Evolutionary conservation across 495 filamentous ascomycete genomes (phyloP).

Genomic region (Corynascus novoguineensis): DNA sequence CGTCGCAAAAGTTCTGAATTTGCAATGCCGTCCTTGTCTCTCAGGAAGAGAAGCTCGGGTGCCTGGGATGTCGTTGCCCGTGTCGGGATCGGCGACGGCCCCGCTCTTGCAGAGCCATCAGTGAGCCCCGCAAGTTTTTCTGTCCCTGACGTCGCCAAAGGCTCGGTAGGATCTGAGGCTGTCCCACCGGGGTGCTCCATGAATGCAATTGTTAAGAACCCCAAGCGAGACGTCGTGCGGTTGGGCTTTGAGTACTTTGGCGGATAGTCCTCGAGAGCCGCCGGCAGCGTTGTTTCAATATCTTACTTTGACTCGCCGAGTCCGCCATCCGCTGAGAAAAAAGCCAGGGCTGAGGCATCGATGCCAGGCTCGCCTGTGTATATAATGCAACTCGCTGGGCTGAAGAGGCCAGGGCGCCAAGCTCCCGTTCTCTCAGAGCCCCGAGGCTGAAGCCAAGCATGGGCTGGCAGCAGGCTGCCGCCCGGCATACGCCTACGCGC

Average conservation of each 20-base stretch:
- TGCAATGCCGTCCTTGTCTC: slow-evolving; percentile 4
- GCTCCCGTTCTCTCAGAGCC: neutral
- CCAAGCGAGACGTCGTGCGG: neutral
- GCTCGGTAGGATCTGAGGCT: neutral
- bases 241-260: neutral
- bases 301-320: neutral
- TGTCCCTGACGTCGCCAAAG: neutral
- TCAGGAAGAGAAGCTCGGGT: neutral
- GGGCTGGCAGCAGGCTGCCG: neutral
- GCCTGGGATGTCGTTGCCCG: neutral
- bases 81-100: neutral
- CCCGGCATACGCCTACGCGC: neutral
- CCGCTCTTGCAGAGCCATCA: neutral
- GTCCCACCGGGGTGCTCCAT: neutral
- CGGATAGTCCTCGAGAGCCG: neutral
- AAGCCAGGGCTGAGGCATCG: neutral
- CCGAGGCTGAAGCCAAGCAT: neutral
- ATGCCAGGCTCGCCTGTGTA: too few relatives aligned
- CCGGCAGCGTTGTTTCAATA: neutral
- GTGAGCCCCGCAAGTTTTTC: neutral
- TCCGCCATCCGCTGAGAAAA: neutral
- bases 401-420: neutral
- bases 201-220: neutral
- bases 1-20: slow-evolving; percentile 2
- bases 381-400: too few relatives aligned